These are phyloP conservation scores for Myriosclerotinia scirpicola DNA, from an alignment of 2,329 filamentous ascomycete genomes.

Conservation along the genomic window DNA sequence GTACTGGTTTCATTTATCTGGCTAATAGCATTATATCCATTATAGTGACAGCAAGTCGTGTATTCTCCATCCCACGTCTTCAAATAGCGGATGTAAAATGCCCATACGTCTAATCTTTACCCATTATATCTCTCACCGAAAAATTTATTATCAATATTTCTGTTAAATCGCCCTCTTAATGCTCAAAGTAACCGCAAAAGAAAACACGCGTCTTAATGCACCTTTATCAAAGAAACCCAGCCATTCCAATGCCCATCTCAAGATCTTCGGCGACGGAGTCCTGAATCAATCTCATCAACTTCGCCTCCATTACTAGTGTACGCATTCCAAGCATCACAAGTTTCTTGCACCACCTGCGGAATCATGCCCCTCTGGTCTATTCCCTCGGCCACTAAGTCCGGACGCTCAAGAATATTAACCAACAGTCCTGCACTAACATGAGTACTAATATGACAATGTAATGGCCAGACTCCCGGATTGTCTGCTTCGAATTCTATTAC, in stretches of 20 bases:
- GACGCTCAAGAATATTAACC: conserved; percentile 40
- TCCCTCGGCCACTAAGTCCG: conserved; percentile 41
- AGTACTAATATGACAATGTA: conserved; percentile 53
- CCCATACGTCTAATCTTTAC: background rate
- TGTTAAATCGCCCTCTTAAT: background rate
- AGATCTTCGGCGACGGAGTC: conserved; percentile 32
- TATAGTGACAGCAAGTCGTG: background rate
- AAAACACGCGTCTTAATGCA: background rate
- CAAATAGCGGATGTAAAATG: background rate
- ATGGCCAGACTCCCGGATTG: conserved; percentile 54
- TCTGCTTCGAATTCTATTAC: conserved; percentile 49
- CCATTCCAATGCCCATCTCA: background rate
- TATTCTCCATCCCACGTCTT: too few species aligned
- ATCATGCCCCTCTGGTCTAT: conserved; percentile 41
- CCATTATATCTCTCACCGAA: background rate
- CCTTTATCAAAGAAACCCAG: background rate
- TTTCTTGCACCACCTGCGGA: conserved; percentile 51
- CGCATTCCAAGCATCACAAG: conserved; percentile 51
- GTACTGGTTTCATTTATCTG: background rate
- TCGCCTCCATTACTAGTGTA: conserved; percentile 49
- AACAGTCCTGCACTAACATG: conserved; percentile 47
- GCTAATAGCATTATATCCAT: background rate
- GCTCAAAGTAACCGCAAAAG: background rate
- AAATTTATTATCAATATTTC: background rate
- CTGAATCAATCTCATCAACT: conserved; percentile 54